Evolutionary conservation across 108 stramenopile species (phyloP), one percentile per base, ranked within the genome.

Genomic region (Skeletonema costatum): DNA sequence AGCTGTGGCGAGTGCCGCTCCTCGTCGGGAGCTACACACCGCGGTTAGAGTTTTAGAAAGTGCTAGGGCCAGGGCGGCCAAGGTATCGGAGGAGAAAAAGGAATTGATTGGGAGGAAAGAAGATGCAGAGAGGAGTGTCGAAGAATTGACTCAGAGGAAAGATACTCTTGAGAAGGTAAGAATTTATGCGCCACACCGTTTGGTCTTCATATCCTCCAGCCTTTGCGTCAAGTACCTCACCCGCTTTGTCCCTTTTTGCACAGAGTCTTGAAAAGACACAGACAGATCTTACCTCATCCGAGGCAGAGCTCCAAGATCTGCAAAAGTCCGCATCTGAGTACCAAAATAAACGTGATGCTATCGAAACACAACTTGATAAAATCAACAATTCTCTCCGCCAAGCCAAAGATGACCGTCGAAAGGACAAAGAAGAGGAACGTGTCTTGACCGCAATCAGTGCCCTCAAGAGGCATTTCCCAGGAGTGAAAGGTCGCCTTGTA

Each of bases 401-500:
- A 70, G 97, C 92, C 35, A 77, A 87, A 53, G 97, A 92, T 68
- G 95, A 89, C 66, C 76, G 86, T 7, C 90, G 86, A 38, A 87
- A 93, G 75, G 90, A 74, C 64, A 92, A 94, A 71, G 95, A 97
- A 62, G 97, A 98, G 71, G 93, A 92, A 35, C 85, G 86, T 25
- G 76, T 97, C 41, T 58, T 83, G 38, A 86, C 87, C 38, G 93
- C 93, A 48, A 88, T 98, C 51, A 77, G 66, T 32, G 82, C 92
- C 12, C 87, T 99, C 58, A 88, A 97, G 70, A 74, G 90, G 35
- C 89, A 95, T 51, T 98, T 94, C 78, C 92, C 93, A n/a, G 97
- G 96, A 32, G 97, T 99, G 17, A 87, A 89, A 60, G 98, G 99
- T 0, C 87, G 98, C 3, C 78, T 99, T 38, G 97, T 97, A 38